Evolutionary conservation across 352 stramenopile genomes (phyloP), one percentile per base, ranked within the genome.

Genomic region (Blastocystis hominis): DNA sequence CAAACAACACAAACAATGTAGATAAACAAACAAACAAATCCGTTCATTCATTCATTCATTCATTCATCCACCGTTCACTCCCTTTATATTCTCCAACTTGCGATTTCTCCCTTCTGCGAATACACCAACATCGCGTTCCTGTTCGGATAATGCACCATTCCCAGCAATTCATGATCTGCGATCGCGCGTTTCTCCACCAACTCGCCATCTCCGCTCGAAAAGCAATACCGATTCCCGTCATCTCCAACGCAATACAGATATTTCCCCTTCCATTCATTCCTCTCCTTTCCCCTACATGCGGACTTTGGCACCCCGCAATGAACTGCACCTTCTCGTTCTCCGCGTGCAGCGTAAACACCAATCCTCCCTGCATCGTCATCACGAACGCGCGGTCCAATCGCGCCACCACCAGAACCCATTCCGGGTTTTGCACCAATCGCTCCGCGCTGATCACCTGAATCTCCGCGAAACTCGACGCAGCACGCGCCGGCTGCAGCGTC

Each of bases 401-500:
- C 59, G 72, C 3, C 3, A 84, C 15, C 40, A 84, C 54, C 6
- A 84, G 54, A 17, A 84, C 9, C 5, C n/a, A 44, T 20, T 84
- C 54, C 13, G 54, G 72, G 72, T 84, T 44, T 24, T 84, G 54
- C 44, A 47, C 20, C 9, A 84, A 70, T 13, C 46, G 59, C 36
- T 54, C 17, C 10, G 72, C 54, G 34, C 70, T 72, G 46, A 66
- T 76, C 5, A 76, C 66, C 3, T 13, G 30, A n/a, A 76, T 76
- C n/a, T 76, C 66, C 40, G 66, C 66, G 46, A 38, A 76, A 47
- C 66, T 84, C 54, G 20, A 34, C n/a, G 30, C 34, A 2, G 40
- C 42, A 20, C 38, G 70, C 13, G 54, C 92, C 2, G 93, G 91
- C 17, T 90, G 88, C 72, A 96, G 92, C 63, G 92, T 96, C 30